These are phyloP conservation scores for Chytriomyces sp. DNA, from an alignment of 192 early-diverging fungal species.

Conservation along the genomic window DNA sequence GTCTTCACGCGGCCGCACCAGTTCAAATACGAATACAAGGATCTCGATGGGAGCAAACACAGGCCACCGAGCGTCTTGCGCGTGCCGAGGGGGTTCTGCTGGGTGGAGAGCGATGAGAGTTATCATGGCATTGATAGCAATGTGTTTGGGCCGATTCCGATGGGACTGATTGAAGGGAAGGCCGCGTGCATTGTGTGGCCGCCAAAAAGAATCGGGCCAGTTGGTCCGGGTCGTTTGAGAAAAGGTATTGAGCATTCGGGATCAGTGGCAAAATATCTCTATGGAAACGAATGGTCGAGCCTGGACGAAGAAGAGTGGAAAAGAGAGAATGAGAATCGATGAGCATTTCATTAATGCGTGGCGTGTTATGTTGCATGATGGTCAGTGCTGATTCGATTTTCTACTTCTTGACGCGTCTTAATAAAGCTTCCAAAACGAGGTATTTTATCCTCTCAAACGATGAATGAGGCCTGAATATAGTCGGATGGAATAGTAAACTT, in stretches of 20 bases:
- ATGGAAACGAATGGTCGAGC: no score
- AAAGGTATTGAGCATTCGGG: neutral
- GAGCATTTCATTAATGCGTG: no score
- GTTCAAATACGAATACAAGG: constrained; percentile 14
- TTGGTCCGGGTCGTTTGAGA: neutral
- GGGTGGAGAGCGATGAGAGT: constrained; percentile 40
- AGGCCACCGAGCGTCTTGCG: constrained; percentile 6
- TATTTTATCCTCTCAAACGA: no score
- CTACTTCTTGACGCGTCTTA: no score
- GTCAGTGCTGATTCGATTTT: no score
- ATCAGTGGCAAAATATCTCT: neutral
- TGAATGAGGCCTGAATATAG: no score
- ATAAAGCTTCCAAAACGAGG: no score
- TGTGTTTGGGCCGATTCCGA: constrained; percentile 38
- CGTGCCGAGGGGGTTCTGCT: constrained; percentile 34
- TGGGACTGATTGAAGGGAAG: constrained; percentile 29
- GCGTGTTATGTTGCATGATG: no score
- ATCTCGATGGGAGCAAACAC: neutral
- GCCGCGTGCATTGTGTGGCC: constrained; percentile 31
- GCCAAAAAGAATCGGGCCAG: constrained; percentile 11
- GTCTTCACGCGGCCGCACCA: constrained; percentile 40
- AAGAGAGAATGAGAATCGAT: no score
- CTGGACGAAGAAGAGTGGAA: no score
- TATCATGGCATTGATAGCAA: constrained; percentile 30
- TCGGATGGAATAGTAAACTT: no score